Evolutionary conservation across 2,329 filamentous ascomycete genomes (phyloP), one percentile per base, ranked within the genome.

Genomic region (Sclerotinia minor): DNA sequence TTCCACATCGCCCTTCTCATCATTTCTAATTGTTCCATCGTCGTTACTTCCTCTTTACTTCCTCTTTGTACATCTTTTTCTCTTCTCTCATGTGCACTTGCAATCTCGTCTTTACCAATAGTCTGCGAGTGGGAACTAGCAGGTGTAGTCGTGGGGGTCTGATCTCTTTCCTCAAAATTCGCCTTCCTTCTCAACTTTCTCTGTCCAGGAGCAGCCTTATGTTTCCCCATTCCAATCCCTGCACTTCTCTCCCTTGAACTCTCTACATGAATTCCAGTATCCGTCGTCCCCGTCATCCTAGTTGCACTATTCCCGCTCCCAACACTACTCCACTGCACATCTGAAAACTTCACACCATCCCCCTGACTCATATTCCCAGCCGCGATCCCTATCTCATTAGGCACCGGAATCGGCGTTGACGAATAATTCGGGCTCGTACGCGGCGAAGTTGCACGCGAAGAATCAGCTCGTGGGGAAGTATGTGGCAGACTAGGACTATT

Each of bases 271-370:
- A 19, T 15, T 6, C 38, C 50, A 54, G 52, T 65, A 21, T 65
- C 63, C 41, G 26, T 47, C 41, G 38, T 57, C 15, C 5, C 53
- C 26, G 41, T 45, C 38, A 21, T 65, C 8, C 26, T 24, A 7
- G 38, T 58, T 21, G 38, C 26, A 26, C 63, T 65, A 1, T 13
- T 32, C 11, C 29, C 52, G 17, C 35, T 55, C 26, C 63, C 38
- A 5, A 19, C 24, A 45, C 50, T 65, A 61, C 59, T 61, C 59
- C 59, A 50, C 45, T 61, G 59, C 45, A 61, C 59, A 50, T 61
- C 32, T n/a, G 45, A 50, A 61, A 61, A 61, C 63, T 19, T 58
- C 35, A 45, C 49, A 35, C 63, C 24, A 29, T 55, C 38, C 19
- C 38, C 29, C 13, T 44, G 41, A 47, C 63, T 57, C 5, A 32